Evolutionary conservation across 352 stramenopile species (phyloP).

Genomic region (Globisporangium rhizosaccharum): DNA sequence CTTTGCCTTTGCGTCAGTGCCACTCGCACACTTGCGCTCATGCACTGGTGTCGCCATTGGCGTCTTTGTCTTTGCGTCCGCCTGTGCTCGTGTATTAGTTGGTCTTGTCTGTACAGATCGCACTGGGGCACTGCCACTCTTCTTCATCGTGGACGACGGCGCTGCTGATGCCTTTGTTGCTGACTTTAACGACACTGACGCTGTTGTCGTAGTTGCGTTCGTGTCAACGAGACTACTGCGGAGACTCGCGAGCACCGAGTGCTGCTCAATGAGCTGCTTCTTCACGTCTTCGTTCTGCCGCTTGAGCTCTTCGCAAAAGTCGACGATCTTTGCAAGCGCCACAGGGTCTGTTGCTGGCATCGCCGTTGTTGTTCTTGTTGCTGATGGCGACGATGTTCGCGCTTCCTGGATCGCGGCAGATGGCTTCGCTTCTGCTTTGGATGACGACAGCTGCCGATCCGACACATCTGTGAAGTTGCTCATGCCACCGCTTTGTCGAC

Average conservation of each 20-base stretch:
- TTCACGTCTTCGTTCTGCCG: slow-evolving; percentile 57
- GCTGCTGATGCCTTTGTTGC: neutral
- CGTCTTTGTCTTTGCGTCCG: neutral
- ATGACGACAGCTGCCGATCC: neutral
- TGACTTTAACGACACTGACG: neutral
- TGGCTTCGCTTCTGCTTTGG: neutral
- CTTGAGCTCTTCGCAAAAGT: slow-evolving; percentile 51
- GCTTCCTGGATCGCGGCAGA: neutral
- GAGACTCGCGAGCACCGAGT: slow-evolving; percentile 34
- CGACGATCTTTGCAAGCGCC: slow-evolving; percentile 39
- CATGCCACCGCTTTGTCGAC: too few relatives aligned
- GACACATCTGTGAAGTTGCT: too few relatives aligned
- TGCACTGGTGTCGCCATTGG: neutral
- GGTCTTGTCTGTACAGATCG: too few relatives aligned
- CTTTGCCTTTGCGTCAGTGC: too few relatives aligned
- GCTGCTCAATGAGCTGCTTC: slow-evolving; percentile 37
- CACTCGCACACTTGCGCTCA: neutral
- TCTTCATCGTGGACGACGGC: neutral
- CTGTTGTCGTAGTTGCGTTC: slow-evolving; percentile 5
- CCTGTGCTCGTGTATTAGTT: neutral
- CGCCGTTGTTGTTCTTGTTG: slow-evolving; percentile 1
- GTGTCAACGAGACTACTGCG: slow-evolving; percentile 4
- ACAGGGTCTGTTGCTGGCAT: slow-evolving; percentile 16
- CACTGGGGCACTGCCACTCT: neutral
- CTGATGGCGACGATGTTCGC: neutral